phyloP scores from a whole-genome alignment of 441 rosid genomes.

The Bocquillonia castaneifolia region DNA sequence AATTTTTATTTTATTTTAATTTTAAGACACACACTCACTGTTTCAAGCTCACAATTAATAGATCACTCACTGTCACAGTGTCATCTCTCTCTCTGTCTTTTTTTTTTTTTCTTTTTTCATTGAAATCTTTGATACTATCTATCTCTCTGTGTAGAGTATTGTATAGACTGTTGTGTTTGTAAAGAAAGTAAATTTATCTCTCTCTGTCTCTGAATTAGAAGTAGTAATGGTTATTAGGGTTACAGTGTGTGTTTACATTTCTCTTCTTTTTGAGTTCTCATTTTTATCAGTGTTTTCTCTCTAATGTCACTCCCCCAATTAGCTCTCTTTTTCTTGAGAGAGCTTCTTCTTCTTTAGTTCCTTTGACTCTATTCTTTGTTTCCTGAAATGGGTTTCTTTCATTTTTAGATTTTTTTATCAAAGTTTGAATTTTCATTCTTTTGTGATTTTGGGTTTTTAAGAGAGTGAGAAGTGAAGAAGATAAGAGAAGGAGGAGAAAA shows the following conservation, averaged over 20 bases:
- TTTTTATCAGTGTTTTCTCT: constrained; percentile 14
- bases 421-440: background rate
- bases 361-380: background rate
- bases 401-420: background rate
- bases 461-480: no score
- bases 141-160: background rate
- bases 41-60: constrained; percentile 31
- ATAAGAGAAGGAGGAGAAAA: no score
- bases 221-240: constrained; percentile 31
- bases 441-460: background rate
- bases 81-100: constrained; percentile 18
- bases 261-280: background rate
- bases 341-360: background rate
- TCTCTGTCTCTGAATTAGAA: background rate
- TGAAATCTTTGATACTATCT: constrained; percentile 10
- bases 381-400: constrained; percentile 1
- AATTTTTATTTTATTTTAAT: constrained; percentile 17
- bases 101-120: constrained; percentile 3
- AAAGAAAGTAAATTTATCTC: no score
- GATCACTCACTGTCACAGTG: constrained; percentile 37
- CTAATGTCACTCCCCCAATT: constrained; percentile 28
- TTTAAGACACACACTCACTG: constrained; percentile 21
- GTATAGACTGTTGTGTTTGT: background rate
- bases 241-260: constrained; percentile 22
- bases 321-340: constrained; percentile 37